Evolutionary conservation across 495 filamentous ascomycete species (phyloP).

Genomic region (Amphirosellinia nigrospora): DNA sequence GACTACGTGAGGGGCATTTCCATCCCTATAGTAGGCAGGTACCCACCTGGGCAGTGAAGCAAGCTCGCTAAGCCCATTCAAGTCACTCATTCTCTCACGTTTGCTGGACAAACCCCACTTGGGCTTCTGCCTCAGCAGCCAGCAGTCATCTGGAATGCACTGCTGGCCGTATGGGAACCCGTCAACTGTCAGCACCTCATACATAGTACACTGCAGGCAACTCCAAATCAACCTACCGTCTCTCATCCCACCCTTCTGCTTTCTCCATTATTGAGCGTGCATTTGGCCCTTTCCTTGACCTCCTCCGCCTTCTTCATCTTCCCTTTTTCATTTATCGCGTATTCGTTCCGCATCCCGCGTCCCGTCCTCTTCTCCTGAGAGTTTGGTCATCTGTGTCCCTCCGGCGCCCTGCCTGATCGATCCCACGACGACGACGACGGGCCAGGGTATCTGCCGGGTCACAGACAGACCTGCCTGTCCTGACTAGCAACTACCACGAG

Average conservation of each 20-base stretch:
- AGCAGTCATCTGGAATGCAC: neutral
- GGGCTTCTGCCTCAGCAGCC: conserved; percentile 3
- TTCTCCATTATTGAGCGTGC: conserved; percentile 9
- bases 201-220: neutral
- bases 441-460: neutral
- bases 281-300: neutral
- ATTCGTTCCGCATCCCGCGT: neutral
- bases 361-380: neutral
- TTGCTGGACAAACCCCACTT: too few relatives aligned
- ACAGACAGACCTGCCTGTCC: neutral
- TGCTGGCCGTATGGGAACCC: too few relatives aligned
- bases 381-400: neutral
- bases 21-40: too few relatives aligned
- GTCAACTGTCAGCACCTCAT: neutral
- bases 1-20: neutral
- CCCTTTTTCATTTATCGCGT: neutral
- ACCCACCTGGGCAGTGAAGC: too few relatives aligned
- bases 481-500: conserved; percentile 11
- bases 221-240: neutral
- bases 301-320: neutral
- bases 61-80: neutral
- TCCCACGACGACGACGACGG: neutral
- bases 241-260: neutral
- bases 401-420: neutral
- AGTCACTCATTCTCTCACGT: too few relatives aligned